A percentile compares a stretch with the other conserved stretches of the same genome.
Conservation (phyloP, 73 alveolate genomes). For the Uronychia setigera region DNA sequence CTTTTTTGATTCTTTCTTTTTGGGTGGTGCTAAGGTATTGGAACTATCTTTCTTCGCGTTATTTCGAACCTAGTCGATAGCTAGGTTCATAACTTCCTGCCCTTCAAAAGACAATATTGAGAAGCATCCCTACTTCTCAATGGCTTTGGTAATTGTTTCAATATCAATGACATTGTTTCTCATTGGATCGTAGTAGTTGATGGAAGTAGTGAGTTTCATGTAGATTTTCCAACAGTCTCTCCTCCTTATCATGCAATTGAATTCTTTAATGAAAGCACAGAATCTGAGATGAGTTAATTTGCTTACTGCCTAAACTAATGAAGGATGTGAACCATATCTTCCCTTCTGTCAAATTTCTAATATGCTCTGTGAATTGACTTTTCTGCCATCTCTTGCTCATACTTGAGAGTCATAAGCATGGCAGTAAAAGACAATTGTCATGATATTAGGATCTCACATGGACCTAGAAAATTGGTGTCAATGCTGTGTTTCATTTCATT, state of each 20-base stretch:
- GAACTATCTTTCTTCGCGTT: too few relatives aligned
- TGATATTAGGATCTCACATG: too few relatives aligned
- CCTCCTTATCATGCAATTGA: background rate
- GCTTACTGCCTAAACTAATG: background rate
- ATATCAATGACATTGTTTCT: too few relatives aligned
- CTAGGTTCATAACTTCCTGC: too few relatives aligned
- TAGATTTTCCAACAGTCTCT: background rate
- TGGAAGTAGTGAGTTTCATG: background rate
- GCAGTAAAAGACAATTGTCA: too few relatives aligned
- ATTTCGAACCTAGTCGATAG: too few relatives aligned
- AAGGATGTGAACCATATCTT: background rate
- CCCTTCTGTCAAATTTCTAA: background rate
- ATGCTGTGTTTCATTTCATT: too few relatives aligned
- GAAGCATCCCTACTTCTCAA: too few relatives aligned
- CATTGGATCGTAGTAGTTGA: background rate
- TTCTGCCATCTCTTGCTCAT: background rate
- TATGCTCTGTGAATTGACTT: background rate
- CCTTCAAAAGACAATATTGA: too few relatives aligned
- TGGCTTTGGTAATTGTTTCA: too few relatives aligned
- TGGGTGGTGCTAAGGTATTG: too few relatives aligned
- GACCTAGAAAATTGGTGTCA: too few relatives aligned
- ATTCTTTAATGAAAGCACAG: background rate
- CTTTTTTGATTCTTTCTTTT: constrained; percentile 17
- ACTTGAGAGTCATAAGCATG: background rate
- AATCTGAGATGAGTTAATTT: background rate